Percentiles rank a stretch among this genome's conserved stretches.
These are phyloP conservation scores for Camelina sativa DNA, from an alignment of 345 rosid genomes.

Conservation along the genomic window DNA sequence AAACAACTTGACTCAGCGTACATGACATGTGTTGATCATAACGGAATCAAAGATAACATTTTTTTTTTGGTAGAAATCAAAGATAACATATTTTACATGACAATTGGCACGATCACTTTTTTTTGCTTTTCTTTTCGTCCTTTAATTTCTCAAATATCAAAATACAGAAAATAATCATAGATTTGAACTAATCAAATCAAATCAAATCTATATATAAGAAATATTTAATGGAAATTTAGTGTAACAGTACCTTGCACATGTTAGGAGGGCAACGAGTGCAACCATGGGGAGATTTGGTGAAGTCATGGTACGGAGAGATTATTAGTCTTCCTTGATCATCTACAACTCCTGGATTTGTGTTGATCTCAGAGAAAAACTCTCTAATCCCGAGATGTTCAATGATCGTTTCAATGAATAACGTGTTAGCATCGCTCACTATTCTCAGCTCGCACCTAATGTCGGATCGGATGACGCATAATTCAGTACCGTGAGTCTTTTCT, in stretches of 20 bases:
- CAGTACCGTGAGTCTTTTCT: neutral
- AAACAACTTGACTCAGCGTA: neutral
- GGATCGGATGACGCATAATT: neutral
- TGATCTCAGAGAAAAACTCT: constrained; percentile 73
- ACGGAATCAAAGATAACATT: constrained; percentile 23
- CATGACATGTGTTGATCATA: constrained; percentile 17
- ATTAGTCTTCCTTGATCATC: constrained; percentile 63
- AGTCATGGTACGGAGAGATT: constrained; percentile 69
- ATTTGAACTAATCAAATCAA: neutral
- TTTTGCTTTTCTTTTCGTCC: neutral
- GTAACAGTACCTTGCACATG: constrained; percentile 83
- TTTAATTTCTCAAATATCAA: neutral
- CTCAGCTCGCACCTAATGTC: constrained; percentile 72
- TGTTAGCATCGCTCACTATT: constrained; percentile 80
- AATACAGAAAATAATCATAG: neutral
- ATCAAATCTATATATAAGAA: too few relatives aligned
- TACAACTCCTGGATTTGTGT: constrained; percentile 70
- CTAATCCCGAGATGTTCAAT: constrained; percentile 63
- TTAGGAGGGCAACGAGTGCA: constrained; percentile 84
- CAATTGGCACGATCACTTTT: neutral
- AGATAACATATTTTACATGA: constrained; percentile 12
- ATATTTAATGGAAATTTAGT: neutral
- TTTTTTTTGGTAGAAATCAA: constrained; percentile 13
- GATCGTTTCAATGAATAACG: constrained; percentile 76
- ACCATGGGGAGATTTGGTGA: constrained; percentile 61